Conservation (phyloP, 805 yeast species). For the Candida arabinofermentans region DNA sequence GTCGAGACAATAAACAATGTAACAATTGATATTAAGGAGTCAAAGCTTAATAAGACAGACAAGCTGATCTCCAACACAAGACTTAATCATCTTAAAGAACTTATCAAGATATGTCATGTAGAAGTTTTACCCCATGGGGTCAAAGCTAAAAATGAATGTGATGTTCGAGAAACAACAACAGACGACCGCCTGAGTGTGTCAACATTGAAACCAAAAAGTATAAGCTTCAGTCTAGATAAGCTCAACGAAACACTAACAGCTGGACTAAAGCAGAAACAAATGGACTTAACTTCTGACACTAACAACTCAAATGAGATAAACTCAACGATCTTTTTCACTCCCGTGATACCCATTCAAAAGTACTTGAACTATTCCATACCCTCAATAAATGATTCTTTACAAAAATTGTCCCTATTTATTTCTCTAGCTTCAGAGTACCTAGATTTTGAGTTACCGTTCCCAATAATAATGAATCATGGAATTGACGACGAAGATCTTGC, state of each 20-base stretch:
- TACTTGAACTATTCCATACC: conserved; percentile 18
- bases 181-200: not conserved
- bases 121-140: conserved; percentile 1
- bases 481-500: conserved; percentile 2
- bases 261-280: conserved; percentile 7
- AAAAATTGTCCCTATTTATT: conserved; percentile 16
- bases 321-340: conserved; percentile 20
- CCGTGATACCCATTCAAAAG: conserved; percentile 22
- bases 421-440: conserved; percentile 14
- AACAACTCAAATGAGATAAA: conserved; percentile 5
- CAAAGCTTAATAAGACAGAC: conserved; percentile 10
- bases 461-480: conserved; percentile 3
- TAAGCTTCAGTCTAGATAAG: conserved; percentile 8
- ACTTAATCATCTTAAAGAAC: conserved; percentile 14
- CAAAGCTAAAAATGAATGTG: not conserved
- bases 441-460: conserved; percentile 20
- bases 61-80: conserved; percentile 12
- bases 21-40: conserved; percentile 8
- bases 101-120: conserved; percentile 11
- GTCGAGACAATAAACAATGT: not conserved
- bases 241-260: conserved; percentile 11
- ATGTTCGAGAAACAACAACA: not conserved
- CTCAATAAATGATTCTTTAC: conserved; percentile 21
- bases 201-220: not conserved
- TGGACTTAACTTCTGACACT: too few relatives aligned